phyloP scores from a whole-genome alignment of 2,329 filamentous ascomycete species.

The Periconia macrospinosa region DNA sequence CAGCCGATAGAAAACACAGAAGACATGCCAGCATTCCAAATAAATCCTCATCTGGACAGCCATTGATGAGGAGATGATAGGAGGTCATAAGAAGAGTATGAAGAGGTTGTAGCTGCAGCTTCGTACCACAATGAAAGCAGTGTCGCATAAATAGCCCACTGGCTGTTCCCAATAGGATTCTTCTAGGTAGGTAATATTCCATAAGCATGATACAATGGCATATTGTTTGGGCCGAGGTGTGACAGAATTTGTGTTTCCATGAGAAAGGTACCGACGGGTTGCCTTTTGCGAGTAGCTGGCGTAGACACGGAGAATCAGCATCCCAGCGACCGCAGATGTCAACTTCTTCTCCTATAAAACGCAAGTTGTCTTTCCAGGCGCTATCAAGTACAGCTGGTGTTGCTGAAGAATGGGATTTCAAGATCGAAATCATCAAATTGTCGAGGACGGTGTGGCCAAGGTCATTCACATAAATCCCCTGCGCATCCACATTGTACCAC shows the following conservation, averaged over 20 bases:
- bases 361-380: constrained; percentile 15
- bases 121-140: constrained; percentile 32
- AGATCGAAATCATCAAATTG: constrained; percentile 41
- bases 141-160: constrained; percentile 30
- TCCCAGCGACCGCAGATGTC: constrained; percentile 51
- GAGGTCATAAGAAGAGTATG: constrained; percentile 41
- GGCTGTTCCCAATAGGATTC: constrained; percentile 17
- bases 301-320: constrained; percentile 42
- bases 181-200: neutral
- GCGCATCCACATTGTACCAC: too few species aligned
- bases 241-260: constrained; percentile 53
- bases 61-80: constrained; percentile 34
- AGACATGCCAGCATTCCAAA: constrained; percentile 44
- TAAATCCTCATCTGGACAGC: constrained; percentile 39
- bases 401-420: constrained; percentile 40
- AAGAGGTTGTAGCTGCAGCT: constrained; percentile 33
- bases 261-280: constrained; percentile 27
- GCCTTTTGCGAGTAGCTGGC: constrained; percentile 31
- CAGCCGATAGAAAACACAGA: constrained; percentile 32
- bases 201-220: constrained; percentile 39
- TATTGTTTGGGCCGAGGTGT: constrained; percentile 46
- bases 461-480: too few species aligned
- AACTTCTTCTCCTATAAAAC: constrained; percentile 41
- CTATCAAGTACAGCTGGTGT: constrained; percentile 28
- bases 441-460: constrained; percentile 40